Conservation (phyloP, 331 rosid genomes). For the Quercus phellos region DNA sequence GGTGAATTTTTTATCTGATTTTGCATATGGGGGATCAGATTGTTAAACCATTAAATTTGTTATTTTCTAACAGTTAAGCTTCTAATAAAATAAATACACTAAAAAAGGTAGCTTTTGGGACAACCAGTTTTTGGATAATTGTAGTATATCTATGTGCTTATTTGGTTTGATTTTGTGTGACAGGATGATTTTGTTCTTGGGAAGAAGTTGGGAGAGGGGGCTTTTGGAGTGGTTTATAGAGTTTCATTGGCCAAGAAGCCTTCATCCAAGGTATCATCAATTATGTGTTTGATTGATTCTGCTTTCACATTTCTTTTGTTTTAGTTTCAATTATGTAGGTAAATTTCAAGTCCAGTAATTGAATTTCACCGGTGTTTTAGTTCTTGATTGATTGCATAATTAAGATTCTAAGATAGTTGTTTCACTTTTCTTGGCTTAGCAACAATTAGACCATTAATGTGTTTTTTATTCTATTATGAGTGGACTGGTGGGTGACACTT, state of each 20-base stretch:
- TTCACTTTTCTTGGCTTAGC: not conserved
- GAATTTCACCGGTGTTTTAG: not conserved
- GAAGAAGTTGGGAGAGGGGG: conserved; percentile 93
- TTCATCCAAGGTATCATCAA: conserved; percentile 57
- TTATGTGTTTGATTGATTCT: conserved; percentile 6
- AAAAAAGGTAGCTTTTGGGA: too few relatives aligned
- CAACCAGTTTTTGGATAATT: not conserved
- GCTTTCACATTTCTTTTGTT: not conserved
- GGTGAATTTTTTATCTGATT: not conserved
- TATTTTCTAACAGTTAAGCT: too few relatives aligned
- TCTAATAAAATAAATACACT: too few relatives aligned
- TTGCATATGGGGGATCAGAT: not conserved
- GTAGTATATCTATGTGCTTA: conserved; percentile 3
- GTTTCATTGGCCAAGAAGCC: conserved; percentile 66
- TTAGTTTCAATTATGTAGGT: not conserved
- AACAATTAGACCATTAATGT: not conserved
- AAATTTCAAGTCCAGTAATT: not conserved
- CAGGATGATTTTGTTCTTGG: conserved; percentile 93
- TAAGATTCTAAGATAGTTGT: not conserved
- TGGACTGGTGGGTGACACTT: conserved; percentile 2
- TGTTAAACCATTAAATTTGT: too few relatives aligned
- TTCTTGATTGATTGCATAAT: not conserved
- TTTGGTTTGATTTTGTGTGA: conserved; percentile 24
- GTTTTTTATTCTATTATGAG: not conserved
- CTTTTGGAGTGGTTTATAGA: conserved; percentile 87